A percentile compares a stretch with the other conserved stretches of the same genome.
phyloP scores from a whole-genome alignment of 345 rosid genomes.

The Eucalyptus erythrocorys region DNA sequence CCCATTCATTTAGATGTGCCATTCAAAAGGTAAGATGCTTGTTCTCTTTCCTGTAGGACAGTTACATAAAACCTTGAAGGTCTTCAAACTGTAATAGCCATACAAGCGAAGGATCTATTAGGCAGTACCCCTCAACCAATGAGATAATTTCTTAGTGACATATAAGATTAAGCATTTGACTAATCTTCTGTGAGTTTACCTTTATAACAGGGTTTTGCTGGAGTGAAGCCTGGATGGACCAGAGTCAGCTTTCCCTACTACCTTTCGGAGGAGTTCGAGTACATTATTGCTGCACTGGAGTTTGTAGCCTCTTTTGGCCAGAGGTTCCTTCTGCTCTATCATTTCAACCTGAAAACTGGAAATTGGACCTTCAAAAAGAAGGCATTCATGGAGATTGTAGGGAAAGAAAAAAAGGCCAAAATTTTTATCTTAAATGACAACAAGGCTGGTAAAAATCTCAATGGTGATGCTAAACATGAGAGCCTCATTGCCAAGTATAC shows the following conservation, averaged over 20 bases:
- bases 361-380: conserved; percentile 25
- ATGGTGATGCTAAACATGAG: neutral
- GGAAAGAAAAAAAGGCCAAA: neutral
- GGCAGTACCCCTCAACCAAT: neutral
- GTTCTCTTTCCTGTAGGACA: neutral
- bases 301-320: conserved; percentile 36
- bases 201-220: conserved; percentile 24
- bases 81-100: neutral
- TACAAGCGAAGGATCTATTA: neutral
- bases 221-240: conserved; percentile 55
- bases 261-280: conserved; percentile 43
- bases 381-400: neutral
- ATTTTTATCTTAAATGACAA: neutral
- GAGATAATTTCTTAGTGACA: neutral
- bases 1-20: conserved; percentile 20
- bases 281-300: conserved; percentile 33
- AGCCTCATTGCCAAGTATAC: neutral
- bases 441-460: neutral
- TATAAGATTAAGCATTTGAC: neutral
- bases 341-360: conserved; percentile 28
- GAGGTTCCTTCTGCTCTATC: conserved; percentile 32
- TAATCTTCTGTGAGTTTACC: neutral
- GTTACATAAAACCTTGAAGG: neutral
- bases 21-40: conserved; percentile 22
- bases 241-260: conserved; percentile 64